Evolutionary conservation across 352 stramenopile genomes (phyloP), one percentile per base, ranked within the genome.

Genomic region (Saprolegnia diclina): DNA sequence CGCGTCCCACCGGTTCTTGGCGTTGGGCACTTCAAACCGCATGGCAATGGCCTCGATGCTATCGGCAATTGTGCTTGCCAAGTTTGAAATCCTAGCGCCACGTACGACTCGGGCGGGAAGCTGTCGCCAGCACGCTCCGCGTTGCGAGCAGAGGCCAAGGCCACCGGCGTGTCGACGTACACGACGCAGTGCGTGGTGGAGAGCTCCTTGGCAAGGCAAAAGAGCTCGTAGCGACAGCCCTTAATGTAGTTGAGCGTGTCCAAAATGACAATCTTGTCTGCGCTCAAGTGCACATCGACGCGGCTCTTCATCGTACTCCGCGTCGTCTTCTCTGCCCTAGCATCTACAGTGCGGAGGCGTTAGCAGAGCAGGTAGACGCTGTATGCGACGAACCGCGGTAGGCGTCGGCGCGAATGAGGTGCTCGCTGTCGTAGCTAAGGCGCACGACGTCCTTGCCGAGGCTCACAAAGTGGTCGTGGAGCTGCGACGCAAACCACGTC

Each of bases 211-310:
- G 90, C 91, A 55, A 97, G 91, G 79, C 94, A 98, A 74, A 96
- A 97, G 37, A 98, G 79, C 75, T 98, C 92, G 76, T 98, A 98
- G 54, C 92, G 80, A 78, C 91, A 97, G 57, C 94, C 94, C 72
- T 98, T 98, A 74, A 97, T 97, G 72, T 98, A 97, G 75, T 98
- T 97, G 38, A 97, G 73, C 18, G 90, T 92, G 77, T 98, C 93
- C 59, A 97, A 76, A 76, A 98, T 86, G 2, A 98, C 89, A 46
- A 98, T 80, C 11, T 78, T 88, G 56, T 81, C 77, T 14, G 64
- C 55, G 21, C 78, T 91, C 45, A 95, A 72, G 19, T 74, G 69
- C 26, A 79, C 81, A 70, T 95, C 83, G 14, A 87, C 81, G 7
- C 81, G 81, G 0, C 79, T 81, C 62, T 83, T 83, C 54, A 91